Evolutionary conservation across 129 eudicot species (phyloP).

Genomic region (sunflower (Helianthus annuus)): HanXRQr2.0-SUNRISE NC_035447.2:115079645-115080144

Average conservation of each 20-base stretch:
- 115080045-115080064: constrained; percentile 41
- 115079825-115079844: constrained; percentile 91
- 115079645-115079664: neutral
- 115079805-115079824: constrained; percentile 98
- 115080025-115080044: constrained; percentile 61
- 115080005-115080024: constrained; percentile 68
- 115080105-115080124: constrained; percentile 57
- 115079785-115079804: constrained; percentile 90
- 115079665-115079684: neutral
- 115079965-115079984: constrained; percentile 43
- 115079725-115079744: constrained; percentile 81
- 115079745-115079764: constrained; percentile 63
- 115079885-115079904: constrained; percentile 7
- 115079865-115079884: constrained; percentile 3
- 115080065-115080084: constrained; percentile 51
- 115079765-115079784: constrained; percentile 54
- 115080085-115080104: constrained; percentile 62
- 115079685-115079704: neutral
- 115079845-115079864: constrained; percentile 6
- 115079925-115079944: neutral
- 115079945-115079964: constrained; percentile 5
- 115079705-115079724: constrained; percentile 55
- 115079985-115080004: constrained; percentile 64
- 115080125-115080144: constrained; percentile 46
- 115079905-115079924: neutral